Conservation (phyloP, 176 grass and related monocot species). For the Eragrostis nindensis region DNA sequence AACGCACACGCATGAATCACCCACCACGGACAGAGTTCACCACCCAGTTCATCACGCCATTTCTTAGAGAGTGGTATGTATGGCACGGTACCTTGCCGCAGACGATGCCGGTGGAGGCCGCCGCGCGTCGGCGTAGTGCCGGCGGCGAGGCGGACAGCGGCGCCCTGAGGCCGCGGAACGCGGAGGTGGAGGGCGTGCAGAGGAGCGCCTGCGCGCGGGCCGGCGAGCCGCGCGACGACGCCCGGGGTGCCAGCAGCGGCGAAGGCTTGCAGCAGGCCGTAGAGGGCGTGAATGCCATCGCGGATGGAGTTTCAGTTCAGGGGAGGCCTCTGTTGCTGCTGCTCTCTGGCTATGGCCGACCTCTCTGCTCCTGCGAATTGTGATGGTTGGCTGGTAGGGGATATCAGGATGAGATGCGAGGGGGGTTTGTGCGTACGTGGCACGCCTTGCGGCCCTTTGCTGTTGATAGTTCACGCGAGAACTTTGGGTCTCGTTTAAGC, state of each 20-base stretch:
- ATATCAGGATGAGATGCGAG: constrained; percentile 49
- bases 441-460: constrained; percentile 32
- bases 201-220: constrained; percentile 30
- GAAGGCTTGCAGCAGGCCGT: constrained; percentile 46
- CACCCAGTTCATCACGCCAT: neutral
- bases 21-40: neutral
- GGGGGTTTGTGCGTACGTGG: constrained; percentile 45
- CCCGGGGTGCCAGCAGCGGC: neutral
- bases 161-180: constrained; percentile 18
- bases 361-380: neutral
- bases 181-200: constrained; percentile 45
- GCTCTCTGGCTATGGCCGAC: neutral
- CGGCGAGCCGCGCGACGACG: neutral
- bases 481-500: neutral
- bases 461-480: constrained; percentile 2
- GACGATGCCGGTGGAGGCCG: constrained; percentile 36
- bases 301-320: neutral
- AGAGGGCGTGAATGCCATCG: constrained; percentile 49
- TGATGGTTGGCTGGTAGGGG: constrained; percentile 43
- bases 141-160: constrained; percentile 3
- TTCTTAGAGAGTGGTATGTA: neutral
- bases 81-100: constrained; percentile 41
- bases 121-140: constrained; percentile 14
- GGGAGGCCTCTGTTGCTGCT: neutral
- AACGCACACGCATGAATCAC: neutral